Base-by-base conservation (phyloP, 1,139 yeast genomes). In the Pneumocystis canis region DNA sequence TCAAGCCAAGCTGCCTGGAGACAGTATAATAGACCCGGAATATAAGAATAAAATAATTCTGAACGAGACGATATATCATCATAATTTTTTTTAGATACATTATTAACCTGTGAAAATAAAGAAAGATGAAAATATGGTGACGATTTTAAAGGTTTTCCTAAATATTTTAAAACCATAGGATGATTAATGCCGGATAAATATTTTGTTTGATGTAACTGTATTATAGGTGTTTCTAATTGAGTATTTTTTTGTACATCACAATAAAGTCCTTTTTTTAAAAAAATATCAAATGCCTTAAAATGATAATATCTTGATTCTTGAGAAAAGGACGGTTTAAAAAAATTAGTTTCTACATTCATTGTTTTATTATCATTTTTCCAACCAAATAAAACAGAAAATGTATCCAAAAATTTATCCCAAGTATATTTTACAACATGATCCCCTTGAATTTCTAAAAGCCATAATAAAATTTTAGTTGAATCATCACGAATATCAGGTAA, bases 401-500 rank as follows among this genome's bases (percentile, higher is more conserved):
- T 47, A 11, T 47, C n/a, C n/a, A 47, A 25, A 47, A 47, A 47
- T n/a, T 25, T 20, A 2, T 20, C 54, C 54, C 54, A 47, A 7
- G 31, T 31, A 25, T 47, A 25, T 20, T 20, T 47, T 3, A 47
- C 54, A 11, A 47, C 31, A 20, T 3, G 9, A 1, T 47, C 54
- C 6, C 54, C 54, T 3, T 20, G n/a, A 1, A 25, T 25, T 2
- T 20, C 31, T n/a, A 47, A 20, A 20, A 47, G 54, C 3, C 84
- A 76, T 41, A 77, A 76, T 41, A 89, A 74, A 68, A 84, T 85
- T 64, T 79, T 79, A 0, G 92, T 81, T 3, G 94, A 82, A 67
- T 84, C 86, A 62, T 82, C 81, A 60, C 95, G 80, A 54, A 89
- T 82, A 7, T 82, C 83, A 0, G 90, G 84, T 53, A 80, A 81